Evolutionary conservation across 1,139 yeast species (phyloP), one percentile per base, ranked within the genome.

Genomic region (Arxiozyma slooffiae): DNA sequence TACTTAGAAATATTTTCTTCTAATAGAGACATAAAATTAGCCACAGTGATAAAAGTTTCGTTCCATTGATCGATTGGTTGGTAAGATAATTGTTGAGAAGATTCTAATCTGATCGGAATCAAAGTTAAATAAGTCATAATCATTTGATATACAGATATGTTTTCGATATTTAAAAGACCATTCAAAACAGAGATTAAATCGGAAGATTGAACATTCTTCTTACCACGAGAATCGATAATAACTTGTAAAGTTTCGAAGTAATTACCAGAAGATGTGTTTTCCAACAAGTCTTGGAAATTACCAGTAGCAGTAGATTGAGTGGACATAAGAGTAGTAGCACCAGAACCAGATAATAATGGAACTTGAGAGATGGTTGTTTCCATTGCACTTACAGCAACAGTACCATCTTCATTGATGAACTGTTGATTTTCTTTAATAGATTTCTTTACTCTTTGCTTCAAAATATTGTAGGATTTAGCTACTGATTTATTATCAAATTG

Each of bases 211-310:
- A 89, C 85, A 68, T 87, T 88, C 77, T 88, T 92, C 75, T 90
- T 90, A 75, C 98, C 98, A 71, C 98, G 84, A 48, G 90, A 77
- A 69, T 92, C 98, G 56, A 86, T 74, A 55, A 94, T 82, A 50
- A 80, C 72, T 66, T 83, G 80, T 66, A 92, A 76, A 43, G 86
- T 80, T 53, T 82, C 75, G 74, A 90, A 88, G 50, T 90, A 82
- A 43, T 67, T 67, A 46, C 61, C 63, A 57, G 74, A 73, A 3
- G 69, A 59, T 20, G 73, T 64, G 9, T 42, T 34, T 34, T 42
- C 45, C 30, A 42, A 42, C 22, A 42, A 42, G 36, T 42, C 45
- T 42, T 30, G 38, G 38, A 42, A 42, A 30, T 42, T 42, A 16
- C 38, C 16, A 16, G 38, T 18, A 26, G 70, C 69, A 24, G 50